These are phyloP conservation scores for Ustilago esculenta DNA, from an alignment of 1,284 basidiomycete genomes.

Conservation along the genomic window DNA sequence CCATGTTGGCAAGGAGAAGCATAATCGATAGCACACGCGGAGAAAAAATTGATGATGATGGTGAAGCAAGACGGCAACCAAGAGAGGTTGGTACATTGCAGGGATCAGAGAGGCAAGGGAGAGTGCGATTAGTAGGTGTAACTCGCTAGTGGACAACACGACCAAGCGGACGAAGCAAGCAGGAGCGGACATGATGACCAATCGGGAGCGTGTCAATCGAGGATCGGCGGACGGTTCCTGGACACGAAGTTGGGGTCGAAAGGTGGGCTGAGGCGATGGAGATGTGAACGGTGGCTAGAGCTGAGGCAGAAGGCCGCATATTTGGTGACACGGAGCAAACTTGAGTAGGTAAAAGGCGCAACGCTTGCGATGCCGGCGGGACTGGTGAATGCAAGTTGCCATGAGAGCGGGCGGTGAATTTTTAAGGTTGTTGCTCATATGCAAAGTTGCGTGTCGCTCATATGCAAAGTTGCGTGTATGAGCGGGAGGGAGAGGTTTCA, in stretches of 20 bases:
- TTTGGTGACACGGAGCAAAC: slow-evolving; percentile 6
- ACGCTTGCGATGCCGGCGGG: not conserved
- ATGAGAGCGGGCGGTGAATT: slow-evolving; percentile 4
- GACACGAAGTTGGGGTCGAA: no score
- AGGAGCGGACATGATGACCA: no score
- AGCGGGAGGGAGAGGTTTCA: not conserved
- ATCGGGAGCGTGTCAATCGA: no score
- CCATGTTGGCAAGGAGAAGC: slow-evolving; percentile 1
- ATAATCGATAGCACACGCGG: not conserved
- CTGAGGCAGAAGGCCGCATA: no score
- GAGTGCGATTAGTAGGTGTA: no score
- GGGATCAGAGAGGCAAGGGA: no score
- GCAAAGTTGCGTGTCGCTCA: not conserved
- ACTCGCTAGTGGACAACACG: no score
- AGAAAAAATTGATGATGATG: not conserved
- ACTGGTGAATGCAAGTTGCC: not conserved
- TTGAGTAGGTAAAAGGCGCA: not conserved
- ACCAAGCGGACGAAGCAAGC: no score
- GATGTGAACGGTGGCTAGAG: no score
- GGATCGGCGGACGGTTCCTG: no score
- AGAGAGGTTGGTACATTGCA: not conserved
- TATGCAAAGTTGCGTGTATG: not conserved
- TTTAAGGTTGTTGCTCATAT: no score
- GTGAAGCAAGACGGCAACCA: not conserved
- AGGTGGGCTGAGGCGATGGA: no score